Percentiles rank a stretch among this genome's conserved stretches.
Conservation (phyloP, 345 rosid species). For the Citrus trifoliata region DNA sequence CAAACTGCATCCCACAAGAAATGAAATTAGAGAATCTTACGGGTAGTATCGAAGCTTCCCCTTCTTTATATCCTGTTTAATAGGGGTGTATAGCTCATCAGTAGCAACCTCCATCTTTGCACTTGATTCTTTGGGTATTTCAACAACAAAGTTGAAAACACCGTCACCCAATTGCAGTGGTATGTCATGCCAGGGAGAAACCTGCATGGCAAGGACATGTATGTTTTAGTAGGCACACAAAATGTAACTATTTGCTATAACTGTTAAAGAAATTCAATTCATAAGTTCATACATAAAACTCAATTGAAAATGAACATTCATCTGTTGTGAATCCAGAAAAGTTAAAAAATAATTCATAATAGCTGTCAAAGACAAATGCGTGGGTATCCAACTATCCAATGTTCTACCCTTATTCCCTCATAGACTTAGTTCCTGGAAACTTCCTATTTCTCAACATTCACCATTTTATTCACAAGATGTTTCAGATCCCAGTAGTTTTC, state of each 20-base stretch:
- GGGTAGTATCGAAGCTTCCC: constrained; percentile 73
- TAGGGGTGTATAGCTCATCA: constrained; percentile 84
- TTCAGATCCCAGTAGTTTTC: not conserved
- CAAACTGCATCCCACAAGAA: not conserved
- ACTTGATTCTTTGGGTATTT: constrained; percentile 89
- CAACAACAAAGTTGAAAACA: constrained; percentile 74
- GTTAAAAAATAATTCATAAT: not conserved
- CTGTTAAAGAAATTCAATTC: not conserved
- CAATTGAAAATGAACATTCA: not conserved
- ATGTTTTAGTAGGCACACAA: not conserved
- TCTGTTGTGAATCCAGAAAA: not conserved
- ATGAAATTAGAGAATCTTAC: constrained; percentile 33
- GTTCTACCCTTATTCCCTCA: not conserved
- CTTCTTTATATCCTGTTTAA: constrained; percentile 84
- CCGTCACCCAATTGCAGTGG: constrained; percentile 85
- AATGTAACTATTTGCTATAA: not conserved
- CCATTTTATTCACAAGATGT: not conserved
- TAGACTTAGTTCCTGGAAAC: not conserved
- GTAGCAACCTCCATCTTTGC: constrained; percentile 99
- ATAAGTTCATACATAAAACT: not conserved
- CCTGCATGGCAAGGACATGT: constrained; percentile 30
- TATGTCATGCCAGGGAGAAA: constrained; percentile 97
- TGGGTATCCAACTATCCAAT: not conserved
- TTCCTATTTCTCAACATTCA: not conserved
- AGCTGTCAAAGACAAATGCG: not conserved